Evolutionary conservation across 257 asterid genomes (phyloP).

Genomic region (Salvia hispanica): DNA sequence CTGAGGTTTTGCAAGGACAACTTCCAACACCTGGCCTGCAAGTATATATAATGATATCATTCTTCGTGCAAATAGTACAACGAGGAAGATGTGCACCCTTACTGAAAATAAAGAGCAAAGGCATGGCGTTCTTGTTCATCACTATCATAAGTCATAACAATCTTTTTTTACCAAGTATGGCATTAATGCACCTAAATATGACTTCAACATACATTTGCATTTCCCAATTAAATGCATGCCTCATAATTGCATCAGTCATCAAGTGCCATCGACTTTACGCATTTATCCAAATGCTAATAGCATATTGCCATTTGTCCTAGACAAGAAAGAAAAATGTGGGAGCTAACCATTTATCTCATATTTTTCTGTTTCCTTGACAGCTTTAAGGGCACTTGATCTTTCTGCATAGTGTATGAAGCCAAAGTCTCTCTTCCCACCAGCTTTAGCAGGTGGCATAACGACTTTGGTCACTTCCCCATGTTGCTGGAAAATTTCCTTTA

Average conservation of each 20-base stretch:
- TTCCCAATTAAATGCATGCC: too few species aligned
- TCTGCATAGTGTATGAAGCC: conserved; percentile 92
- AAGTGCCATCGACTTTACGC: too few species aligned
- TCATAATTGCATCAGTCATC: too few species aligned
- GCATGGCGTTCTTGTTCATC: conserved; percentile 3
- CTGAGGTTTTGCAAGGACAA: conserved; percentile 97
- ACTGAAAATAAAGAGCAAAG: not conserved
- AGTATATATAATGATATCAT: conserved; percentile 18
- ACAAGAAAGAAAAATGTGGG: too few species aligned
- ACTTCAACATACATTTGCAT: not conserved
- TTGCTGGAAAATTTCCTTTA: conserved; percentile 77
- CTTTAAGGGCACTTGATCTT: conserved; percentile 89
- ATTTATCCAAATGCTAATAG: too few species aligned
- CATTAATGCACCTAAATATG: not conserved
- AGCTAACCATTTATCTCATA: conserved; percentile 79
- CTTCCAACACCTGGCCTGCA: conserved; percentile 83
- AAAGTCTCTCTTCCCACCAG: conserved; percentile 90
- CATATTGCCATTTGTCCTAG: too few species aligned
- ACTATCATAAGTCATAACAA: not conserved
- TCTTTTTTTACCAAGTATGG: not conserved
- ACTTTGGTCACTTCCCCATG: conserved; percentile 95
- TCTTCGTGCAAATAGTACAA: conserved; percentile 17
- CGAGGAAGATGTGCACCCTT: not conserved
- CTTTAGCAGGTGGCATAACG: conserved; percentile 95
- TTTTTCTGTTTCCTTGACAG: conserved; percentile 78